Conservation (phyloP, 2,329 filamentous ascomycete species). For the Gaeumannomyces tritici region DNA sequence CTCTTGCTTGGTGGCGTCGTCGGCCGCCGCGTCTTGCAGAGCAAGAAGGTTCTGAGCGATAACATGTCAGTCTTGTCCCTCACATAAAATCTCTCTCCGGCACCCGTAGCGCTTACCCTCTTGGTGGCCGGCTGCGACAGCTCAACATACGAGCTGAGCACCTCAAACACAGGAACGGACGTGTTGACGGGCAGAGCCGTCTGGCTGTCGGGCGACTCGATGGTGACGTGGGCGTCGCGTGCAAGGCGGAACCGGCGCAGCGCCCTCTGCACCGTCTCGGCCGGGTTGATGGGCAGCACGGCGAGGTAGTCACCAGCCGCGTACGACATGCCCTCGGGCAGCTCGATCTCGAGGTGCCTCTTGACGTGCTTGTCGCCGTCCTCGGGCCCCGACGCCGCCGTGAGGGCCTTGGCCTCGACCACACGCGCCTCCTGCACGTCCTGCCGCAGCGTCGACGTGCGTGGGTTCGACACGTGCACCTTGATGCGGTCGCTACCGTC, state of each 20-base stretch:
- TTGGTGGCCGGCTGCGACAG: constrained; percentile 61
- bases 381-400: not conserved
- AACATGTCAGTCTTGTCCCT: not conserved
- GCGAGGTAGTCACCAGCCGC: constrained; percentile 67
- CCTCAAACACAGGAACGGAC: constrained; percentile 50
- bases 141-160: constrained; percentile 63
- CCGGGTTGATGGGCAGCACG: constrained; percentile 60
- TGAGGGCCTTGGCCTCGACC: constrained; percentile 39
- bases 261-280: constrained; percentile 49
- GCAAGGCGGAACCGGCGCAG: constrained; percentile 55
- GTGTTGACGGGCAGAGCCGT: constrained; percentile 43
- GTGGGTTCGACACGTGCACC: constrained; percentile 41
- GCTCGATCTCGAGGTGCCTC: constrained; percentile 54
- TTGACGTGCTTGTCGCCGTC: constrained; percentile 27
- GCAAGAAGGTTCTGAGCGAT: not conserved
- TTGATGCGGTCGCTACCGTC: constrained; percentile 17
- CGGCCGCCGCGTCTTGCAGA: constrained; percentile 9
- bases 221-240: constrained; percentile 57
- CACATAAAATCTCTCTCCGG: too few relatives aligned
- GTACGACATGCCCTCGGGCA: constrained; percentile 58
- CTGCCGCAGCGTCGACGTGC: constrained; percentile 45
- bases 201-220: constrained; percentile 28
- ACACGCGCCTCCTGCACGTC: constrained; percentile 52
- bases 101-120: constrained; percentile 29
- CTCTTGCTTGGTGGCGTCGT: constrained; percentile 27